Evolutionary conservation across 202 grass and related monocot species (phyloP).

Genomic region (Cymbopogon flexuosus): DNA sequence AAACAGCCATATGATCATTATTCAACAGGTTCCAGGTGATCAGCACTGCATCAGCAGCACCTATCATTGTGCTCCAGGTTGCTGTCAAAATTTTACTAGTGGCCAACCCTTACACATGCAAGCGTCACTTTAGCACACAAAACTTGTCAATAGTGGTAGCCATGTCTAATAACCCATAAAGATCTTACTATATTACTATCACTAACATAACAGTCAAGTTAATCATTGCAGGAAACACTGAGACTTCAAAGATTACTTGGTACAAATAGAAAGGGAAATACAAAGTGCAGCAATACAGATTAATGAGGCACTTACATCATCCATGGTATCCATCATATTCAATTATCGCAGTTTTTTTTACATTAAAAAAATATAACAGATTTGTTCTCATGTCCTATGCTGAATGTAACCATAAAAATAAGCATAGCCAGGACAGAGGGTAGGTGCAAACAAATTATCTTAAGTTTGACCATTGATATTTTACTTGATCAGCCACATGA

Average conservation of each 20-base stretch:
- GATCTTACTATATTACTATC: not conserved
- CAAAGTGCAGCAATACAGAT: not conserved
- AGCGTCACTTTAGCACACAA: slow-evolving; percentile 4
- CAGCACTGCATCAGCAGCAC: slow-evolving; percentile 5
- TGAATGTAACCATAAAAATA: not conserved
- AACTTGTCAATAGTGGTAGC: not conserved
- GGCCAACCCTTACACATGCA: not conserved
- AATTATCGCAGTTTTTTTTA: not conserved
- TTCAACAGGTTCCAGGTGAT: not conserved
- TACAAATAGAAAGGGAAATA: not conserved
- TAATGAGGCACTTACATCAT: not conserved
- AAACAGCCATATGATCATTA: slow-evolving; percentile 13
- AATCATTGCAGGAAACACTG: not conserved
- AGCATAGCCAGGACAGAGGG: not conserved
- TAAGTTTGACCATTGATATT: not conserved
- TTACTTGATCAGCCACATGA: not conserved
- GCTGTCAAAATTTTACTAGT: slow-evolving; percentile 4
- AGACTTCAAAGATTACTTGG: not conserved
- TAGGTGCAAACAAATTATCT: not conserved
- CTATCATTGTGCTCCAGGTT: slow-evolving; percentile 12
- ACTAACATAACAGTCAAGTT: not conserved
- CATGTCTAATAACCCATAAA: slow-evolving; percentile 1
- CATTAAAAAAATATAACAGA: not conserved
- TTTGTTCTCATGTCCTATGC: not conserved
- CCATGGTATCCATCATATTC: not conserved